These are phyloP conservation scores for Tetratostichococcus sp. DNA, from an alignment of 139 green algal species.

Conservation along the genomic window DNA sequence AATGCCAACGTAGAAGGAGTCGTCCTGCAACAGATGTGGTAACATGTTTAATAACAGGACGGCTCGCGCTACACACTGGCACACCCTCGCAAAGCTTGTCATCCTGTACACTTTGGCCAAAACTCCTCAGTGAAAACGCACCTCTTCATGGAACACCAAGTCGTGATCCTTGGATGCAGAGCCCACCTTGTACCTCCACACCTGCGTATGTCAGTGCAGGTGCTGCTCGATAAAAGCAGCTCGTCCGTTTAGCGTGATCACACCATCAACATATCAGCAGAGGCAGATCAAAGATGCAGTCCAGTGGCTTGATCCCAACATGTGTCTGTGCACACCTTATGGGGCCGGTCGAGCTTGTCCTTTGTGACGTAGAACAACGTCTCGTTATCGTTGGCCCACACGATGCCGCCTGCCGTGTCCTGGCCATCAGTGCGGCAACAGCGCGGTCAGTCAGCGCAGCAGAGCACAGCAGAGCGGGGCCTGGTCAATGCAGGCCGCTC, in stretches of 20 bases:
- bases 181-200: conserved; percentile 61
- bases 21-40: conserved; percentile 33
- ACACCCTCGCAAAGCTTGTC: no score
- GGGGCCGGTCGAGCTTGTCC: conserved; percentile 66
- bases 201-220: no score
- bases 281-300: no score
- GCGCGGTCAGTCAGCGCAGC: no score
- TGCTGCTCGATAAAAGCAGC: no score
- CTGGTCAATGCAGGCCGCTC: no score
- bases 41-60: not conserved
- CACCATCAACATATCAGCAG: no score
- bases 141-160: conserved; percentile 73
- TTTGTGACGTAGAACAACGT: conserved; percentile 77
- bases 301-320: not conserved
- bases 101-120: no score
- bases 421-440: no score
- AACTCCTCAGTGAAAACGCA: not conserved
- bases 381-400: conserved; percentile 50
- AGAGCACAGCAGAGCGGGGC: not conserved
- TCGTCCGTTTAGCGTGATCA: no score
- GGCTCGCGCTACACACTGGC: no score
- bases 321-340: conserved; percentile 26
- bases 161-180: conserved; percentile 37
- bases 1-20: conserved; percentile 74
- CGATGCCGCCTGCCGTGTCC: conserved; percentile 45